Evolutionary conservation across 2,329 filamentous ascomycete species (phyloP).

Genomic region (Tolypocladium pustulatum): DNA sequence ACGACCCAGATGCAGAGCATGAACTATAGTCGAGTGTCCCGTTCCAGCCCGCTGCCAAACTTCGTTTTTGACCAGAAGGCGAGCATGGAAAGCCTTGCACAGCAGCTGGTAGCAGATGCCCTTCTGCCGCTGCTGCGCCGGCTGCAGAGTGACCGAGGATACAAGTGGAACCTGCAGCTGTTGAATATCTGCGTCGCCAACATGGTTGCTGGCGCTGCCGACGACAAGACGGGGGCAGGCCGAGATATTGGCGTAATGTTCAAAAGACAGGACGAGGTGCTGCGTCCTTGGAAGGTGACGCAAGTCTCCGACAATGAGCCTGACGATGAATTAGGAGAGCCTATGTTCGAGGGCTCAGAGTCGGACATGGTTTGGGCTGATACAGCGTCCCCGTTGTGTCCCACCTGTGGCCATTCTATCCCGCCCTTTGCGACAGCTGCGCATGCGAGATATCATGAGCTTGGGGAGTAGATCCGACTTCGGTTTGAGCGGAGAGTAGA

Average conservation of each 20-base stretch:
- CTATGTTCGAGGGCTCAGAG: slow-evolving; percentile 7
- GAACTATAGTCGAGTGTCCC: slow-evolving; percentile 61
- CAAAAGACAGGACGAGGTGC: slow-evolving; percentile 55
- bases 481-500: background rate
- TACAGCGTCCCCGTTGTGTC: slow-evolving; percentile 24
- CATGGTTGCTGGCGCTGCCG: slow-evolving; percentile 52
- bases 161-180: slow-evolving; percentile 68
- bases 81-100: slow-evolving; percentile 47
- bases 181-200: slow-evolving; percentile 84
- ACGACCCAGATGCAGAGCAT: slow-evolving; percentile 44
- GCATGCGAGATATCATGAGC: slow-evolving; percentile 31
- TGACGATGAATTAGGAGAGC: slow-evolving; percentile 8
- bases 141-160: slow-evolving; percentile 55
- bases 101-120: slow-evolving; percentile 58
- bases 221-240: slow-evolving; percentile 43
- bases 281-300: slow-evolving; percentile 53
- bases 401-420: slow-evolving; percentile 40
- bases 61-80: slow-evolving; percentile 61
- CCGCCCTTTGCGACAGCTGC: slow-evolving; percentile 48
- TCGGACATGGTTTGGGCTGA: slow-evolving; percentile 18
- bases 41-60: slow-evolving; percentile 60
- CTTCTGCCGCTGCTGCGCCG: slow-evolving; percentile 64
- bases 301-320: slow-evolving; percentile 22
- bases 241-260: slow-evolving; percentile 81
- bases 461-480: slow-evolving; percentile 9